Percentiles rank a stretch among this genome's conserved stretches.
These are phyloP conservation scores for Spencermartinsiella europaea DNA, from an alignment of 805 yeast genomes.

Conservation along the genomic window DNA sequence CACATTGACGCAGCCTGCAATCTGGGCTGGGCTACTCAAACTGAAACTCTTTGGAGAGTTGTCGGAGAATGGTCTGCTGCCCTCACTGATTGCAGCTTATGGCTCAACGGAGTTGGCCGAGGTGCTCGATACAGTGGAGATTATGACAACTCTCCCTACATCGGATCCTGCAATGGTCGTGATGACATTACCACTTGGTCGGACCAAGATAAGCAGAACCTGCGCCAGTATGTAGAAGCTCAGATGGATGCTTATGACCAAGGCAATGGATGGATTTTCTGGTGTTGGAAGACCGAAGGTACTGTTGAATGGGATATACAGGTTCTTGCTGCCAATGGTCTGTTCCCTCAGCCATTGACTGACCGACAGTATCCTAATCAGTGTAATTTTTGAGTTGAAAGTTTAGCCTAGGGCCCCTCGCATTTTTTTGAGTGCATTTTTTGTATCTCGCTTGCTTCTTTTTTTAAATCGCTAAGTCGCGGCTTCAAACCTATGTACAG, in stretches of 20 bases:
- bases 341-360: slow-evolving; percentile 77
- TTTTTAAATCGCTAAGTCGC: background rate
- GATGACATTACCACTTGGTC: slow-evolving; percentile 55
- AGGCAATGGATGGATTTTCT: slow-evolving; percentile 80
- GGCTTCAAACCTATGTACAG: background rate
- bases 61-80: slow-evolving; percentile 93
- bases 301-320: slow-evolving; percentile 83
- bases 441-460: too few species aligned
- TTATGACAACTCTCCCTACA: slow-evolving; percentile 38
- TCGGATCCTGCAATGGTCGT: slow-evolving; percentile 59
- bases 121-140: slow-evolving; percentile 77
- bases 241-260: slow-evolving; percentile 81
- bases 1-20: slow-evolving; percentile 54
- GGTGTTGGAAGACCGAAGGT: slow-evolving; percentile 89
- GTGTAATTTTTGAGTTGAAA: slow-evolving; percentile 46
- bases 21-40: slow-evolving; percentile 41
- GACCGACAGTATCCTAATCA: slow-evolving; percentile 67
- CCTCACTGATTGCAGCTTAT: slow-evolving; percentile 80
- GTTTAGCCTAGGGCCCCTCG: too few species aligned
- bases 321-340: slow-evolving; percentile 47
- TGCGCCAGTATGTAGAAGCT: slow-evolving; percentile 77
- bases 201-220: slow-evolving; percentile 46
- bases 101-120: slow-evolving; percentile 82
- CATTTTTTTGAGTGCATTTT: too few species aligned
- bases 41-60: slow-evolving; percentile 66